Conservation (phyloP, 1,139 yeast genomes). For the Pichia sp. region DNA sequence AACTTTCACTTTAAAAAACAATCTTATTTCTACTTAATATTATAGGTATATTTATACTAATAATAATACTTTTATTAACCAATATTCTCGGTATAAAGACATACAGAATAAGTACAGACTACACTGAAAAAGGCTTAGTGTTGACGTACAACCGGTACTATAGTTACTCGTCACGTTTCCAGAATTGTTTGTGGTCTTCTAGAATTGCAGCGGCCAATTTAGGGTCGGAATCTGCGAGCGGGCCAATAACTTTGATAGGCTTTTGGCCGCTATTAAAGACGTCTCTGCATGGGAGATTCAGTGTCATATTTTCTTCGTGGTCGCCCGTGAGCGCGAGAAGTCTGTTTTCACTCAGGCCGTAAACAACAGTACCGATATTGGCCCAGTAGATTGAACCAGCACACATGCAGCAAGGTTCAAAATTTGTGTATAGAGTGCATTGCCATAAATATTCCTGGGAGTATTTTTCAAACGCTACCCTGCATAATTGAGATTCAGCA, state of each 20-base stretch:
- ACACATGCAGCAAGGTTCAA: conserved; percentile 25
- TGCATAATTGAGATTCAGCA: conserved; percentile 21
- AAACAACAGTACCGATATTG: conserved; percentile 22
- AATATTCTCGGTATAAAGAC: too few species aligned
- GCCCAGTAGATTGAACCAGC: conserved; percentile 23
- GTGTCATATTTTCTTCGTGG: conserved; percentile 21
- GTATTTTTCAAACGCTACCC: conserved; percentile 15
- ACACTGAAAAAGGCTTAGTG: too few species aligned
- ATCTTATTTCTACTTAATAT: too few species aligned
- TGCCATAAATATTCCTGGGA: conserved; percentile 19
- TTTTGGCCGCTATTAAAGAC: conserved; percentile 20
- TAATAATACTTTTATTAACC: too few species aligned
- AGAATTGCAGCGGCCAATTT: conserved; percentile 16
- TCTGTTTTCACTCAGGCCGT: conserved; percentile 16
- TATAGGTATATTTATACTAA: too few species aligned
- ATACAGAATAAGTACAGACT: too few species aligned
- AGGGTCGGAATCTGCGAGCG: conserved; percentile 9
- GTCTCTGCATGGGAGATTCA: conserved; percentile 15
- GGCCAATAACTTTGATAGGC: conserved; percentile 19
- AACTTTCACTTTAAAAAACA: too few species aligned
- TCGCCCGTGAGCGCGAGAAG: conserved; percentile 19
- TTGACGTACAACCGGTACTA: too few species aligned
- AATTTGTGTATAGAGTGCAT: conserved; percentile 23
- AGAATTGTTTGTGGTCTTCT: conserved; percentile 18
- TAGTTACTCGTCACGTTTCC: conserved; percentile 9